phyloP scores from a whole-genome alignment of 139 green algal species.

The Chlamydomonas incerta region DNA sequence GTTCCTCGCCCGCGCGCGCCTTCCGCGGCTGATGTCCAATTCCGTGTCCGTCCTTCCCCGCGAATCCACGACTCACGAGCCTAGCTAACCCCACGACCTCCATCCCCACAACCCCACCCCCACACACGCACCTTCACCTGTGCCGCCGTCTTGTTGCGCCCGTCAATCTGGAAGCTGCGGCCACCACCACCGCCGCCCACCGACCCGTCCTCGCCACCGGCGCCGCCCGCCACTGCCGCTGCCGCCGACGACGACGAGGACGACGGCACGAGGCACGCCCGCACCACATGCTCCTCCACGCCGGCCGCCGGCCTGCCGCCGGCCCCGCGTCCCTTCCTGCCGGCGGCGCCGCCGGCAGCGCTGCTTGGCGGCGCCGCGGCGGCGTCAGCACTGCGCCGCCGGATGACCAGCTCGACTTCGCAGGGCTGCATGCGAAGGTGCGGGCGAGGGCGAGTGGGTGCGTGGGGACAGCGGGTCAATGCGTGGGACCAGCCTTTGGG shows the following conservation, averaged over 20 bases:
- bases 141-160: conserved; percentile 11
- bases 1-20: no score
- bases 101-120: not conserved
- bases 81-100: no score
- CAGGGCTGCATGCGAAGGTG: conserved; percentile 33
- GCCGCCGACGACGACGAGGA: no score
- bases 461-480: not conserved
- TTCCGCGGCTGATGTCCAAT: no score
- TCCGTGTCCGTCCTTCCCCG: no score
- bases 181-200: not conserved
- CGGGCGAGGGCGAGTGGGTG: not conserved
- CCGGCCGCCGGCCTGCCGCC: not conserved
- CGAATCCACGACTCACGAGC: no score
- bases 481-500: no score
- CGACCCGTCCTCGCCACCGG: no score
- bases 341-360: not conserved
- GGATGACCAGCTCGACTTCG: conserved; percentile 47
- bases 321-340: not conserved
- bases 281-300: conserved; percentile 29
- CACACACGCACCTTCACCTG: conserved; percentile 48
- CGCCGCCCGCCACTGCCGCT: no score
- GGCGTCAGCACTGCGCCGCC: not conserved
- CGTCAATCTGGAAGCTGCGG: conserved; percentile 55
- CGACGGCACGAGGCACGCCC: conserved; percentile 21
- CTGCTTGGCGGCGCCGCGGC: not conserved